Conservation (phyloP, 805 yeast species). For the Wickerhamiella allomyrinae region DNA sequence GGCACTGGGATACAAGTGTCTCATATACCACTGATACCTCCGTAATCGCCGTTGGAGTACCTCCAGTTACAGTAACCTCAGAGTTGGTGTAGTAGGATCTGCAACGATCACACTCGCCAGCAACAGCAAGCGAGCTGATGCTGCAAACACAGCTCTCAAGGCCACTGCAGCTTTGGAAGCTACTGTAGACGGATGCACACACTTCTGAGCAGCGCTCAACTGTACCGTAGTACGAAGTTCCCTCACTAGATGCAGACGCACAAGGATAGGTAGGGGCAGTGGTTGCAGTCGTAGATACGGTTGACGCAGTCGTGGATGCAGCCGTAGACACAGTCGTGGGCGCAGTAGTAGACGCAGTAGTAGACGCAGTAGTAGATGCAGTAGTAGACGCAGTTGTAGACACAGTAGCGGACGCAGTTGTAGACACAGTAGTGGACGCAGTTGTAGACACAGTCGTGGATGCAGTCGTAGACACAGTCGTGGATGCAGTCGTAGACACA, state of each 20-base stretch:
- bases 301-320: background rate
- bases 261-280: slow-evolving; percentile 6
- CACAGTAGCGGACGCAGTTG: background rate
- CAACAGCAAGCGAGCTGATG: slow-evolving; percentile 5
- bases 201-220: slow-evolving; percentile 6
- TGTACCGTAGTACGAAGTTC: slow-evolving; percentile 7
- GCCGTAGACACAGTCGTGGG: background rate
- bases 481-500: background rate
- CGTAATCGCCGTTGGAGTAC: slow-evolving; percentile 6
- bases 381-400: background rate
- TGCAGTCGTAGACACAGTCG: background rate
- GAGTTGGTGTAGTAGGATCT: slow-evolving; percentile 9
- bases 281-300: background rate
- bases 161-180: slow-evolving; percentile 1
- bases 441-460: background rate
- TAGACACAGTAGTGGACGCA: background rate
- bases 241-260: slow-evolving; percentile 8
- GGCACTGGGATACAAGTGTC: slow-evolving; percentile 5
- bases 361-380: background rate
- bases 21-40: slow-evolving; percentile 6
- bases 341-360: background rate
- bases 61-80: slow-evolving; percentile 1
- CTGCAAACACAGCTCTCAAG: slow-evolving; percentile 4
- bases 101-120: slow-evolving; percentile 10
- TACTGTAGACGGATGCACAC: slow-evolving; percentile 7